These are phyloP conservation scores for Symbiodinium natans DNA, from an alignment of 73 alveolate genomes.

Conservation along the genomic window DNA sequence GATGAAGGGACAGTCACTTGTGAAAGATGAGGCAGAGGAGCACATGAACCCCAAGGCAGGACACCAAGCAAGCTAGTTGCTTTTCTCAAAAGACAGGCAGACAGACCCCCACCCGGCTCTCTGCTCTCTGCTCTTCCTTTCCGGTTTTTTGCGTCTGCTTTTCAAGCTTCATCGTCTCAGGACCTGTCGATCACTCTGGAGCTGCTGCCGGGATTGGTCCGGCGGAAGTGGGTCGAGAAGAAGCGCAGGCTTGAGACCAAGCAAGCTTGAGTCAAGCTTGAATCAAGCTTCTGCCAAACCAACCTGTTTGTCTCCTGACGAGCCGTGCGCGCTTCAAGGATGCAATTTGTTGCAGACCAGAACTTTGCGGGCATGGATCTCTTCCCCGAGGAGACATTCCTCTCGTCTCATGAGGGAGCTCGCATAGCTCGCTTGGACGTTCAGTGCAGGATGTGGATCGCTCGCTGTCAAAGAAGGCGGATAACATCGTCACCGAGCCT, in stretches of 20 bases:
- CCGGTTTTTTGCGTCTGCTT: too few species aligned
- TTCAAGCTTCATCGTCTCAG: too few species aligned
- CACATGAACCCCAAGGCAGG: constrained; percentile 19
- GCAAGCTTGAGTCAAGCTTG: background rate
- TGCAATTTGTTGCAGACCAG: constrained; percentile 6
- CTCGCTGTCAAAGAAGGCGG: background rate
- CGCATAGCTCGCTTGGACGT: background rate
- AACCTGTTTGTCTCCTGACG: background rate
- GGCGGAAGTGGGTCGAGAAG: constrained; percentile 19
- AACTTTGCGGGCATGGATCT: constrained; percentile 35
- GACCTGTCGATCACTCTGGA: constrained; percentile 19
- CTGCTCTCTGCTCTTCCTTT: too few species aligned
- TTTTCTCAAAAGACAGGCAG: too few species aligned
- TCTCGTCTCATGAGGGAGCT: background rate
- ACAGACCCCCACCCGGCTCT: too few species aligned
- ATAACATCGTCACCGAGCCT: constrained; percentile 1
- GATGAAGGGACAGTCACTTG: background rate
- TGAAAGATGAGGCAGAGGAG: constrained; percentile 7
- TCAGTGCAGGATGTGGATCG: background rate
- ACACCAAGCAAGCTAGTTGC: too few species aligned
- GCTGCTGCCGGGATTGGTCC: constrained; percentile 15
- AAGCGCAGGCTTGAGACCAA: background rate
- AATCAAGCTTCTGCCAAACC: too few species aligned
- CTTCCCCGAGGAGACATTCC: constrained; percentile 11
- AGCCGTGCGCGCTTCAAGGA: background rate